phyloP scores from a whole-genome alignment of 495 filamentous ascomycete genomes.

The Tuber brumale region DNA sequence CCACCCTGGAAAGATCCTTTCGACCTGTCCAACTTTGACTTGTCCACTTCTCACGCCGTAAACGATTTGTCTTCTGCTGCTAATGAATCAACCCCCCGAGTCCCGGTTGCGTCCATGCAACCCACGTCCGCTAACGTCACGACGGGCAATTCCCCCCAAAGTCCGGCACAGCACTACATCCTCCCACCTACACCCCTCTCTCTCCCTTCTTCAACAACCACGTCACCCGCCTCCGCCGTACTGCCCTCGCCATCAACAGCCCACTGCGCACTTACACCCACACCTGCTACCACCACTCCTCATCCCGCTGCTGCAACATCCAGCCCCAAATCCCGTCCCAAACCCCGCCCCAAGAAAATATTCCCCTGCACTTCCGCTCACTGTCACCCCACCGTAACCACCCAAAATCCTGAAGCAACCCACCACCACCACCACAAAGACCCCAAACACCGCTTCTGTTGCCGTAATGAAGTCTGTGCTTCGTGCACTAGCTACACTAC shows the following conservation, averaged over 20 bases:
- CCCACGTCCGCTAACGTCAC: background rate
- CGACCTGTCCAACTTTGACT: background rate
- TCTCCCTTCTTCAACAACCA: background rate
- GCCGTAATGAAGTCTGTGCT: conserved; percentile 5
- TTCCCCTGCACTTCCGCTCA: background rate
- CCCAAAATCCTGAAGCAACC: background rate
- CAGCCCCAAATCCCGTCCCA: background rate
- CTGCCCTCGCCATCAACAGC: background rate
- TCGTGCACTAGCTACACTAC: conserved; percentile 15
- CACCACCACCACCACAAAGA: conserved; percentile 30
- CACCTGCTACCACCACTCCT: background rate
- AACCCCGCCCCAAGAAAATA: background rate
- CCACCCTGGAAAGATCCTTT: background rate
- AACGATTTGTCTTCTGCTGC: background rate
- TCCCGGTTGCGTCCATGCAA: background rate
- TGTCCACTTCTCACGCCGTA: background rate
- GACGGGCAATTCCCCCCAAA: background rate
- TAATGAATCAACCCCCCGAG: background rate
- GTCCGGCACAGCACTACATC: background rate
- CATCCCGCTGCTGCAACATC: background rate
- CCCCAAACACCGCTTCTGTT: conserved; percentile 6
- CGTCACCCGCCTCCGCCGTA: background rate
- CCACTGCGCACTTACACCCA: background rate
- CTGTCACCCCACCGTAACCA: background rate
- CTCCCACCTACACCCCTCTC: background rate